phyloP scores from a whole-genome alignment of 2,329 filamentous ascomycete species.

The Pseudogymnoascus sp. region DNA sequence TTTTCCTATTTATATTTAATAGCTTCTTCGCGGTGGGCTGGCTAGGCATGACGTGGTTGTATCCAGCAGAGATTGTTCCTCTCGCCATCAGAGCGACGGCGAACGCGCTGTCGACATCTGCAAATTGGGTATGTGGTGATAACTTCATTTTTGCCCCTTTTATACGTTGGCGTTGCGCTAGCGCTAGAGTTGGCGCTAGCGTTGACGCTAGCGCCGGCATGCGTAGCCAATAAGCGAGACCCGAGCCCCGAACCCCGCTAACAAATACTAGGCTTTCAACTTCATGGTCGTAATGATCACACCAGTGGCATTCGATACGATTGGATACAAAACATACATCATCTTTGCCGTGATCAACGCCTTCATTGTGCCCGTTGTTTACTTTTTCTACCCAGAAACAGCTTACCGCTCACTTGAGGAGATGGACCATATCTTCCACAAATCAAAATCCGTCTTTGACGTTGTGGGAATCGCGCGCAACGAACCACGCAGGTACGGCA shows the following conservation, averaged over 20 bases:
- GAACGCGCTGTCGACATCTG: conserved; percentile 42
- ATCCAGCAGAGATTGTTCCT: conserved; percentile 49
- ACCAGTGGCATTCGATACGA: conserved; percentile 36
- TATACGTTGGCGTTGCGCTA: conserved; percentile 10
- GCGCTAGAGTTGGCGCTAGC: conserved; percentile 21
- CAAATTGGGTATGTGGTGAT: conserved; percentile 21
- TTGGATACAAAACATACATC: conserved; percentile 53
- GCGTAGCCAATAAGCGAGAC: conserved; percentile 23
- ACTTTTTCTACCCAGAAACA: conserved; percentile 59
- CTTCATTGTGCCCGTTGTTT: conserved; percentile 33
- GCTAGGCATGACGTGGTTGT: conserved; percentile 47
- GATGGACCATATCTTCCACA: conserved; percentile 57
- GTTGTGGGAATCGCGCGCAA: conserved; percentile 36
- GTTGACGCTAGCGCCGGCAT: conserved; percentile 18
- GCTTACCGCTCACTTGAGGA: conserved; percentile 56
- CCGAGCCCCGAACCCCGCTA: conserved; percentile 31
- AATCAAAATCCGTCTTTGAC: conserved; percentile 38
- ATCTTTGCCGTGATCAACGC: conserved; percentile 48
- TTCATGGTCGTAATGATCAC: conserved; percentile 39
- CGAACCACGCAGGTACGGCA: conserved; percentile 49
- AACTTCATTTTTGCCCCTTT: neutral
- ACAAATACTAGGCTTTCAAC: conserved; percentile 46
- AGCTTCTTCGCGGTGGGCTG: conserved; percentile 45
- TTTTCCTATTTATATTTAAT: conserved; percentile 42
- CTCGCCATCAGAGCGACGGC: conserved; percentile 46